Evolutionary conservation across 2,329 filamentous ascomycete genomes (phyloP), one percentile per base, ranked within the genome.

Genomic region (Epichloe uncinata): DNA sequence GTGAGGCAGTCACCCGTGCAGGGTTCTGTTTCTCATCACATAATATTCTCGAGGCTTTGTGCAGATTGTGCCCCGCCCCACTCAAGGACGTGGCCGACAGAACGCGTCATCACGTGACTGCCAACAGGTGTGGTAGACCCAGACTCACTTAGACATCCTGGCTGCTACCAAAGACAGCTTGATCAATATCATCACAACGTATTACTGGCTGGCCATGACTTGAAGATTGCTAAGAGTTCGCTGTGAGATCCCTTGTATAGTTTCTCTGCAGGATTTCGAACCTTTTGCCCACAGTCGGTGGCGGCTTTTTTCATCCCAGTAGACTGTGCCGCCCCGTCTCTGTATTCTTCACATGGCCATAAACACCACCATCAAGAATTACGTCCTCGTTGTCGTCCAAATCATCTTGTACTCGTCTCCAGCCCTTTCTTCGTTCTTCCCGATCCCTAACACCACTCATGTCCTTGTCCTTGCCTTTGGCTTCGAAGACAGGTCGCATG

Each of bases 341-440:
- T 26, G 49, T 56, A 6, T 26, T 45, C 13, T 48, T 45, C 33
- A 7, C 37, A 47, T 69, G 63, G 5, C 74, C 77, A 45, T 73
- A 69, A 1, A 72, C 61, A 1, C 77, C 77, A 6, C 78, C 78
- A 53, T 81, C 76, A 1, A 81, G 62, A 45, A 81, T 81, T 8
- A 81, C 66, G 0, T 62, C 70, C 56, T 81, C 78, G 51, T 82
- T 82, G 55, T 82, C 64, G 12, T 76, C 68, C 16, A 75, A 58
- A 54, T 82, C 75, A 57, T 82, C 77, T 56, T 83, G 79, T 0
- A 82, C 79, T 48, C 77, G 70, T 48, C 77, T 68, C 79, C 79
- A 83, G 43, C 69, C 67, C 35, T 66, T 69, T 16, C 63, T 66
- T 45, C 63, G 65, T 44, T 72, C 65, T 35, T 69, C 66, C 20